Evolutionary conservation across 2,329 filamentous ascomycete species (phyloP), one percentile per base, ranked within the genome.

Genomic region (Scedosporium minutisporum): DNA sequence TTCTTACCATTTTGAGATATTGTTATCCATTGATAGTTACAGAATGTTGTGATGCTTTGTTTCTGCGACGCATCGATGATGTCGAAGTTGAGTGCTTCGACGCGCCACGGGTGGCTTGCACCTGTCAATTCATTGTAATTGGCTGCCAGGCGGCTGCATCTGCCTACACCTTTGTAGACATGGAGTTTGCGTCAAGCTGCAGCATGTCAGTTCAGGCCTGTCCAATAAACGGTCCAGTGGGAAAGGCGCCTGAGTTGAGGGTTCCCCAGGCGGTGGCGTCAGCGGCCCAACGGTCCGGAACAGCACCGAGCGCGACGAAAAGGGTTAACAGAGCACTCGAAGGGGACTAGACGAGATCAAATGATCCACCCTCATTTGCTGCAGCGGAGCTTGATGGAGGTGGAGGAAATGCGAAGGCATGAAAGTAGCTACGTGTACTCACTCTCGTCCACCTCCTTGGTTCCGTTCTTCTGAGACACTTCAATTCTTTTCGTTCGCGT

Each of bases 1-100:
- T 14, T 57, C 46, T 64, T 42, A 63, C 61, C 61, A 62, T 58
- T 58, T 61, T 62, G 14, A 18, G 18, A 46, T 46, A 7, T 2
- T 9, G 29, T 6, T 9, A 33, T 33, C 42, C 16, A 46, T 18
- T 4, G 42, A 9, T 46, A 9, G 42, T 18, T 46, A 16, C 7
- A 16, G 42, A 46, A 5, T 6, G 12, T 18, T 16, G 16, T n/a
- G 42, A 18, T 46, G 42, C 14, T 46, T 44, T 12, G 41, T 44
- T 46, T 46, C 42, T 33, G 42, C 7, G 42, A 46, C 12, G 14
- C 42, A 46, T 46, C 18, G 18, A 46, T 21, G 3, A 53, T 6
- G 48, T 25, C 6, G 23, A 9, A 21, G 16, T 4, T 53, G 16
- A 12, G 48, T 53, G 21, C 23, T 18, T 12, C n/a, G 10, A 53